Base-by-base conservation (phyloP, 345 rosid species). In the Kandelia obovata region DNA sequence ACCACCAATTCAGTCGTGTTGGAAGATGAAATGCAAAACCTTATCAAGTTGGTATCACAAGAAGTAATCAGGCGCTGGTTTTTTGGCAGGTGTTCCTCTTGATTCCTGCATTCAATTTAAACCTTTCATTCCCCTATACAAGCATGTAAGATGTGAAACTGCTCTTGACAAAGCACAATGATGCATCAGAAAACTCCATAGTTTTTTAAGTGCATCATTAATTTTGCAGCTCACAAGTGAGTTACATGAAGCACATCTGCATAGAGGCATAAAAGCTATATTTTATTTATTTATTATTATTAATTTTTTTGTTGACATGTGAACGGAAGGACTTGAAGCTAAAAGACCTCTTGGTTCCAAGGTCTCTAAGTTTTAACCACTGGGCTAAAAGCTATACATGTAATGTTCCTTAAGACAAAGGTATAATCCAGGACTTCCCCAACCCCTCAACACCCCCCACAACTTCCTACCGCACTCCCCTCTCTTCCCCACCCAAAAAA, bases 61-160 rank as follows among this genome's bases (percentile, higher is more conserved):
- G 81, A 95, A 95, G 83, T 95, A 95, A 82, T 95, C 99, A 21
- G 99, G 98, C 28, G 96, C 92, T 1, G 98, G 94, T 69, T 87
- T 95, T 77, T 80, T 95, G 27, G 94, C 84, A 3, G 94, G 99
- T 34, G 97, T 68, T 26, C 94, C 97, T 82, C 99, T 87, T 21
- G 96, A 87, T 67, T 95, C 98, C 97, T 95, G 87, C 81, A 80
- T 71, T 15, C 53, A 51, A 52, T 58, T 10, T 49, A 10, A 70
- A 23, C 39, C 32, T 57, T 56, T 57, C 46, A 67, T 70, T 19
- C 47, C 31, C 25, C 46, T 37, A 72, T 51, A 53, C 37, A 25
- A 10, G 13, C 13, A 65, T 35, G 25, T 32, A 3, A 53, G 20
- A 23, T 13, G 17, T 43, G 49, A 43, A 43, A 43, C 5, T 43